Conservation (phyloP, 140 eudicot species). For the Anethum foeniculum region DNA sequence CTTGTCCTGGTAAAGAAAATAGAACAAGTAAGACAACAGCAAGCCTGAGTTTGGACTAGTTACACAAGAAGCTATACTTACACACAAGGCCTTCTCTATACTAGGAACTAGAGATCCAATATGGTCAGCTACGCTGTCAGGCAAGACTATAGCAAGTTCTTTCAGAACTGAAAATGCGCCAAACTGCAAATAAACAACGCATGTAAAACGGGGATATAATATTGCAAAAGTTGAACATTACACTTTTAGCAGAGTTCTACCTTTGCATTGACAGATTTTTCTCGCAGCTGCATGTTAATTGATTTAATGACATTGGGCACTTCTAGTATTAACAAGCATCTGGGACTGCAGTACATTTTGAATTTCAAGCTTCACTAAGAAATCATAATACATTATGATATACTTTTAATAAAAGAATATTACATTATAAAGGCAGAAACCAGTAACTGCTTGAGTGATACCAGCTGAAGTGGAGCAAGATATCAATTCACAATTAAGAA, state of each 20-base stretch:
- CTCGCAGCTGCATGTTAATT: slow-evolving; percentile 73
- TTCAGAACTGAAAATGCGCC: slow-evolving; percentile 95
- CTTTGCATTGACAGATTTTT: slow-evolving; percentile 89
- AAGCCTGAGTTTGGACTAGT: slow-evolving; percentile 4
- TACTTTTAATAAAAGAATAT: not conserved
- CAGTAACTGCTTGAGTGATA: not conserved
- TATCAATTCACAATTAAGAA: not conserved
- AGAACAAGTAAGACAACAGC: not conserved
- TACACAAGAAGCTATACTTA: slow-evolving; percentile 25
- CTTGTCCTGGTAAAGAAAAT: slow-evolving; percentile 53
- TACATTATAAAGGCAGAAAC: not conserved
- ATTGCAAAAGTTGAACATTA: not conserved
- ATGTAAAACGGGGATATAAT: not conserved
- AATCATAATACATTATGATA: not conserved
- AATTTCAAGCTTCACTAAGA: slow-evolving; percentile 3
- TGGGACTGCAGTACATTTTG: slow-evolving; percentile 58
- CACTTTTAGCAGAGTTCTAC: slow-evolving; percentile 24
- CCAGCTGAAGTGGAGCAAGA: not conserved
- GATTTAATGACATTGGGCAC: slow-evolving; percentile 86
- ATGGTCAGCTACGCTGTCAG: slow-evolving; percentile 90
- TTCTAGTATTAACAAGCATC: slow-evolving; percentile 87
- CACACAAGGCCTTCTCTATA: slow-evolving; percentile 87
- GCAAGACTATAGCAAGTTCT: slow-evolving; percentile 93
- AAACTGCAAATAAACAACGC: slow-evolving; percentile 39
- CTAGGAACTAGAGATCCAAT: slow-evolving; percentile 88